Evolutionary conservation across 495 filamentous ascomycete species (phyloP).

Genomic region (Trichoderma orchidacearum): DNA sequence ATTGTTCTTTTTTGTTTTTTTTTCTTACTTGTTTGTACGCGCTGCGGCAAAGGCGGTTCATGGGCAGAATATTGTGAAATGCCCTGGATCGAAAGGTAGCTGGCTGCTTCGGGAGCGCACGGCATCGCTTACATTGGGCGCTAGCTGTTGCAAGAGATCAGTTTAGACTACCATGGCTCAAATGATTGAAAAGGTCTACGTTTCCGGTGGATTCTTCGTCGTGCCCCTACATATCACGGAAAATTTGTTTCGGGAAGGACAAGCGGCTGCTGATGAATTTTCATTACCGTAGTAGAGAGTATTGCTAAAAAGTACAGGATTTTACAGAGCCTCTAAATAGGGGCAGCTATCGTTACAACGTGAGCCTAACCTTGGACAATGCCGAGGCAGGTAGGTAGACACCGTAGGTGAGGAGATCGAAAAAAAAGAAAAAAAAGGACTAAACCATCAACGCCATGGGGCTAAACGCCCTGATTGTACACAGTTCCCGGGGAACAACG

Average conservation of each 20-base stretch:
- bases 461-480: neutral
- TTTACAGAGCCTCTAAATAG: neutral
- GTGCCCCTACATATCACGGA: too few species aligned
- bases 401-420: neutral
- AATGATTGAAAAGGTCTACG: neutral
- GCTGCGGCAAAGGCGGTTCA: constrained; percentile 9
- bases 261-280: too few species aligned
- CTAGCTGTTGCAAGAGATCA: too few species aligned
- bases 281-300: neutral
- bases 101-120: too few species aligned
- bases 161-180: too few species aligned
- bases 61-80: constrained; percentile 74
- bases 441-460: neutral
- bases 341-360: neutral
- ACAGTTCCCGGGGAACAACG: neutral
- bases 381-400: too few species aligned
- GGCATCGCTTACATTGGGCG: too few species aligned
- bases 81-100: constrained; percentile 17
- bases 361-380: too few species aligned
- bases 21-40: neutral
- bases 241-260: too few species aligned
- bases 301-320: neutral
- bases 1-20: neutral
- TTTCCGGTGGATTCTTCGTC: neutral
- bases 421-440: neutral